Evolutionary conservation across 345 rosid genomes (phyloP), one percentile per base, ranked within the genome.

Genomic region (Moringa oleifera): DNA sequence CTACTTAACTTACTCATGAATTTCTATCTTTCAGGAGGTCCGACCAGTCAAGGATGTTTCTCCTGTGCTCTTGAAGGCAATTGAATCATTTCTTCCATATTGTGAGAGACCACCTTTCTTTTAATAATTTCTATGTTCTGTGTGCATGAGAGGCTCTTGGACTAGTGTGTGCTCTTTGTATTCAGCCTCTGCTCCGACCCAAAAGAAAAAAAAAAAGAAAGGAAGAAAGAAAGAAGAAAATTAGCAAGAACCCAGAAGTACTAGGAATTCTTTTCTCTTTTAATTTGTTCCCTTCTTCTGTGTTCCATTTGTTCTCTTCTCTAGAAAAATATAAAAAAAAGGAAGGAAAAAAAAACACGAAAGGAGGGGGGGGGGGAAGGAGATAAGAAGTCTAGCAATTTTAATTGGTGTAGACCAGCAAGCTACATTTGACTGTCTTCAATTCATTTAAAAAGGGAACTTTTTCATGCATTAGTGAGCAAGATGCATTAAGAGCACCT

Each of bases 1-100:
- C 25, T 46, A 47, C 22, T 25, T 55, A 46, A 55, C 28, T 20
- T 22, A 60, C 53, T 55, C 54, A 51, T 17, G 37, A 64, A 23
- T 73, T 67, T 65, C 51, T 57, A 33, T 72, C 56, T 71, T 68
- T 62, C 81, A 94, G 99, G 97, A 85, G 71, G 80, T 88, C 66
- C 80, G 55, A 63, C 93, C 88, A 45, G 99, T 90, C 52, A 94
- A 88, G 81, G 97, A 94, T 68, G 96, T 90, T 61, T 83, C 81
- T 63, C 97, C 99, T 21, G 78, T 64, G 71, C 81, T 90, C 62
- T 79, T 94, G 81, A 86, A 81, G 55, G 90, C 92, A 58, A 75
- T 79, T 65, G 93, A 86, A 46, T 86, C 97, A 53, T 73, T 88
- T 72, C 92, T 90, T 70, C 95, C 96, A 55, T 88, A 82, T 62